Evolutionary conservation across 2,329 filamentous ascomycete genomes (phyloP).

Genomic region (Davidsoniella eucalypti): DNA sequence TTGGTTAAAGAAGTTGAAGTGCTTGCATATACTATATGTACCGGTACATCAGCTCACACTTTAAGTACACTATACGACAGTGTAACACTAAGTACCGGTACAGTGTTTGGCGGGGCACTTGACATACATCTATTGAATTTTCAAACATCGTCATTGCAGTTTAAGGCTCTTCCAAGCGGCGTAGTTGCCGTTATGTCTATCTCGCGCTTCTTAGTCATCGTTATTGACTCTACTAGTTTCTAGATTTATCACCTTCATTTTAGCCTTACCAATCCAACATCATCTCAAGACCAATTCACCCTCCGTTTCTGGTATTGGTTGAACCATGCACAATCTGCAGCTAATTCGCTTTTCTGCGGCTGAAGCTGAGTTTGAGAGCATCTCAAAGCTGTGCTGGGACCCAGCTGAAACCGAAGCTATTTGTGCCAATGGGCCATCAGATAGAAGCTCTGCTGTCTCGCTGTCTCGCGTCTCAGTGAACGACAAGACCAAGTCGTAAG

Average conservation of each 20-base stretch:
- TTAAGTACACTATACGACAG: too few species aligned
- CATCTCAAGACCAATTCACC: neutral
- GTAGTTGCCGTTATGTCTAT: neutral
- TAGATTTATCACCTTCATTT: neutral
- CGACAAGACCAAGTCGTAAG: slow-evolving; percentile 28
- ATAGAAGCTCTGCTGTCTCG: slow-evolving; percentile 53
- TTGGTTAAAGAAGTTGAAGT: slow-evolving; percentile 4
- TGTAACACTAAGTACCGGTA: too few species aligned
- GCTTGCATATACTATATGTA: neutral
- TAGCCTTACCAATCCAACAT: neutral
- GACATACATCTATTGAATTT: too few species aligned
- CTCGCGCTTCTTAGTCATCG: too few species aligned
- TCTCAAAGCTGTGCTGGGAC: slow-evolving; percentile 79
- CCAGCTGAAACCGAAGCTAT: slow-evolving; percentile 59
- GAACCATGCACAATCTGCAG: slow-evolving; percentile 70
- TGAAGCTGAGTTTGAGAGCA: slow-evolving; percentile 32
- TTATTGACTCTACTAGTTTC: too few species aligned
- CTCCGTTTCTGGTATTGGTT: neutral
- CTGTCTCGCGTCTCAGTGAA: slow-evolving; percentile 39
- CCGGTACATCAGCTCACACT: neutral
- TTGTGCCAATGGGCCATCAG: slow-evolving; percentile 68
- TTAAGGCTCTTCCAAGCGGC: too few species aligned
- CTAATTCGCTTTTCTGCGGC: slow-evolving; percentile 56
- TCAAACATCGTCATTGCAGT: too few species aligned
- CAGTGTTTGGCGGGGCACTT: too few species aligned